Evolutionary conservation across 164 flowering plant genomes (phyloP), one percentile per base, ranked within the genome.

Genomic region (Cinnamomum chago): DNA sequence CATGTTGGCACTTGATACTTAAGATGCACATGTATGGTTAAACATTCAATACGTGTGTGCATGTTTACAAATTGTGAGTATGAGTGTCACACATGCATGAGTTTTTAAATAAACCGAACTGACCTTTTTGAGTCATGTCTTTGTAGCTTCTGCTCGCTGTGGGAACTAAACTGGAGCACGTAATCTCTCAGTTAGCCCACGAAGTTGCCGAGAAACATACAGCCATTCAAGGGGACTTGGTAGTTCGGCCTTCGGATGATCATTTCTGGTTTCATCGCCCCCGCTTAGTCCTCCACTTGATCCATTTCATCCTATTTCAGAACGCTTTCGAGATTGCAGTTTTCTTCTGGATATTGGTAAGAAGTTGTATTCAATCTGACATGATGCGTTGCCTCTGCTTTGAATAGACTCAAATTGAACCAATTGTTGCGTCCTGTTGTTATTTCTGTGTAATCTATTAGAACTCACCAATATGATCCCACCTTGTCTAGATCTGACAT

Each of bases 321-420:
- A 92, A 92, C 75, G 81, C 97, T n/a, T 92, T 90, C 55, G 94
- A 91, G 84, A 82, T 91, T 50, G 96, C 94, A 1, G 83, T 91
- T 77, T 90, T 89, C 90, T 87, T 91, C 84, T 93, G 96, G 94
- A 85, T 89, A 13, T 79, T 79, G 95, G 97, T 92, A 78, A 75
- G 78, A 5, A 60, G 22, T 6, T 14, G 51, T 64, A 3, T 23
- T 55, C 60, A 1, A 55, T 14, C 60, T 55, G 47, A 40, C 10
- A 40, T 40, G 47, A 40, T 7, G 35, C 35, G 5, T 5, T 40
- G 47, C 11, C 47, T 40, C 47, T 40, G 47, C 47, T 40, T 40
- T 40, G 47, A 40, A 40, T 40, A 40, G 10, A 5, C 47, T 40
- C 9, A 40, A 40, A 40, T 40, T 9, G 9, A 40, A 40, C 10